Conservation (phyloP, 179 eudicot genomes). For the Sideroxylon spinosum region DNA sequence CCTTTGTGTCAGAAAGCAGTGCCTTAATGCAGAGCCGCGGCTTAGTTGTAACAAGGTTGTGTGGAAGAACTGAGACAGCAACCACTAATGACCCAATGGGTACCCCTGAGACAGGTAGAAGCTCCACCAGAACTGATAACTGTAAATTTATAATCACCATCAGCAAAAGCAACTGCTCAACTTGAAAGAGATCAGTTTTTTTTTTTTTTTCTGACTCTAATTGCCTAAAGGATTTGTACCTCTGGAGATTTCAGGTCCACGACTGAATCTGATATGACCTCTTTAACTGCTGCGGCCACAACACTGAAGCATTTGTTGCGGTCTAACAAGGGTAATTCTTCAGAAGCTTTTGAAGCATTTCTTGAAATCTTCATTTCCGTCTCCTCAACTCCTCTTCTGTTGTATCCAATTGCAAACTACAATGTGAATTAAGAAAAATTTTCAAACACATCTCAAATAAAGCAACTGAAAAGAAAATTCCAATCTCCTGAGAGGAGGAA, state of each 20-base stretch:
- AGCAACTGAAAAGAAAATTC: neutral
- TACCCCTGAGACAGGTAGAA: slow-evolving; percentile 59
- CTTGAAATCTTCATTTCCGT: slow-evolving; percentile 35
- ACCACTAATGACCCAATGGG: slow-evolving; percentile 46
- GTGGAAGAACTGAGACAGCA: slow-evolving; percentile 66
- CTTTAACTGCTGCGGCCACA: slow-evolving; percentile 65
- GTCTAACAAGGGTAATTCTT: slow-evolving; percentile 40
- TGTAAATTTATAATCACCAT: slow-evolving; percentile 24
- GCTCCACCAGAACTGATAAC: slow-evolving; percentile 59
- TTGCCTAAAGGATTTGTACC: slow-evolving; percentile 29
- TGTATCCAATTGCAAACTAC: slow-evolving; percentile 80
- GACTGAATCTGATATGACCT: slow-evolving; percentile 46
- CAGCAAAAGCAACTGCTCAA: slow-evolving; percentile 1
- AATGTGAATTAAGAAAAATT: neutral
- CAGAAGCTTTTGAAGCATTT: slow-evolving; percentile 23
- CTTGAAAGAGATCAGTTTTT: neutral
- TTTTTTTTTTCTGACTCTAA: neutral
- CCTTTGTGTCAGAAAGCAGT: slow-evolving; percentile 42
- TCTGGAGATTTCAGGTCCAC: slow-evolving; percentile 74
- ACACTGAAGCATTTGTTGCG: slow-evolving; percentile 61
- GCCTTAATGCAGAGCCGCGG: slow-evolving; percentile 60
- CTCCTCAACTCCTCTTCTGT: slow-evolving; percentile 77
- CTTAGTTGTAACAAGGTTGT: slow-evolving; percentile 49
- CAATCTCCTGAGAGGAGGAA: neutral
- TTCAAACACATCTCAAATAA: neutral